These are phyloP conservation scores for Leccinum boreale DNA, from an alignment of 768 basidiomycete species.

Conservation along the genomic window DNA sequence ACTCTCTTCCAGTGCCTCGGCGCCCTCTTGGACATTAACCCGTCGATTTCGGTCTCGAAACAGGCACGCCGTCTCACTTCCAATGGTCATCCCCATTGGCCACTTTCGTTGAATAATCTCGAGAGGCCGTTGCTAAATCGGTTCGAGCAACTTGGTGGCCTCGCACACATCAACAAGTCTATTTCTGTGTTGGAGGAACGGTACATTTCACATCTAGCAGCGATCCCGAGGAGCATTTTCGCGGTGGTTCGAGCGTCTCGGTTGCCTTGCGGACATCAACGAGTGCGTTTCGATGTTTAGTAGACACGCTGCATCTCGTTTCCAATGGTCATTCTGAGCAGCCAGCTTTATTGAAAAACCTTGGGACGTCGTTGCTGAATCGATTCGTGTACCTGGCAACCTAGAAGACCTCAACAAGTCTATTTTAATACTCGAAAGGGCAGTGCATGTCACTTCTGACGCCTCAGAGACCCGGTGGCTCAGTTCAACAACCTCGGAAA, in stretches of 20 bases:
- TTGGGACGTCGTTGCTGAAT: not conserved
- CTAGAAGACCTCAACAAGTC: not conserved
- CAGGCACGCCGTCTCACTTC: not conserved
- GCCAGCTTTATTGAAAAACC: not conserved
- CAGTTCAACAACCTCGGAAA: not conserved
- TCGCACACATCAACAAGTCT: not conserved
- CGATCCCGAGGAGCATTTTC: not conserved
- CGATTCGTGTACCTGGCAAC: not conserved
- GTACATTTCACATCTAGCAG: not conserved
- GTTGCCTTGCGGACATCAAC: not conserved
- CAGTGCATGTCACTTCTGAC: not conserved
- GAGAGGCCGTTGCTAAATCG: not conserved
- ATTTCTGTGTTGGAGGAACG: not conserved
- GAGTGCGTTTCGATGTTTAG: not conserved
- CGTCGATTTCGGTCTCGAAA: not conserved
- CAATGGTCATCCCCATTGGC: not conserved
- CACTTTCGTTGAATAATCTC: not conserved
- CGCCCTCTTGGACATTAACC: not conserved
- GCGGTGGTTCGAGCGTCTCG: not conserved
- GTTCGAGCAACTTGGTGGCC: not conserved
- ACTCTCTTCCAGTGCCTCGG: not conserved
- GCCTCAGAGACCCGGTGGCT: not conserved
- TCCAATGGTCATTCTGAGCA: not conserved
- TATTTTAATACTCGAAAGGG: not conserved
- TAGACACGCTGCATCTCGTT: not conserved